phyloP scores from a whole-genome alignment of 2,329 filamentous ascomycete genomes.

The Phyllosticta citribraziliensis region DNA sequence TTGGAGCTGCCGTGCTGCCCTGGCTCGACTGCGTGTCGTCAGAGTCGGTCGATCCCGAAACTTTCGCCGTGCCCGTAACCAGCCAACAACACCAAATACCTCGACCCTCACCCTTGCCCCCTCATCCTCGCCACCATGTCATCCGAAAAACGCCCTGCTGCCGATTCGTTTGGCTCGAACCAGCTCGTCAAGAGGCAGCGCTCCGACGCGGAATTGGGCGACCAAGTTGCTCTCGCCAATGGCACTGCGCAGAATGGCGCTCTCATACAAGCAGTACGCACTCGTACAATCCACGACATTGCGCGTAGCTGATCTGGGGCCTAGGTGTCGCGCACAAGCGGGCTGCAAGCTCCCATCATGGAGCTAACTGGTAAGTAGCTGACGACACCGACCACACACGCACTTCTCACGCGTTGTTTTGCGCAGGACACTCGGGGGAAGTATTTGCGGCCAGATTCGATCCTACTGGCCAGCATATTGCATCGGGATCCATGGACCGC shows the following conservation, averaged over 20 bases:
- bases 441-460: slow-evolving; percentile 88
- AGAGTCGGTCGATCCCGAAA: slow-evolving; percentile 3
- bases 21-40: neutral
- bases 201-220: slow-evolving; percentile 47
- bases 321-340: slow-evolving; percentile 70
- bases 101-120: neutral
- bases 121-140: slow-evolving; percentile 51
- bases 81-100: neutral
- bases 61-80: slow-evolving; percentile 3
- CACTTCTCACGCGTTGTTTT: slow-evolving; percentile 11
- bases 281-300: slow-evolving; percentile 8
- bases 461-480: slow-evolving; percentile 76
- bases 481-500: slow-evolving; percentile 91
- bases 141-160: slow-evolving; percentile 83
- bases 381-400: neutral
- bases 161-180: slow-evolving; percentile 66
- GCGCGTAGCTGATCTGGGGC: slow-evolving; percentile 20
- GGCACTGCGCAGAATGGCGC: slow-evolving; percentile 49
- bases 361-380: slow-evolving; percentile 62
- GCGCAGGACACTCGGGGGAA: slow-evolving; percentile 60
- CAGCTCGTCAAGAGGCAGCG: slow-evolving; percentile 89
- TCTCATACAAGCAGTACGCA: slow-evolving; percentile 55
- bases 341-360: slow-evolving; percentile 85
- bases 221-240: slow-evolving; percentile 47
- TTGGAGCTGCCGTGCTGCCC: neutral